phyloP scores from a whole-genome alignment of 441 rosid species.

The Gossypium davidsonii region DNA sequence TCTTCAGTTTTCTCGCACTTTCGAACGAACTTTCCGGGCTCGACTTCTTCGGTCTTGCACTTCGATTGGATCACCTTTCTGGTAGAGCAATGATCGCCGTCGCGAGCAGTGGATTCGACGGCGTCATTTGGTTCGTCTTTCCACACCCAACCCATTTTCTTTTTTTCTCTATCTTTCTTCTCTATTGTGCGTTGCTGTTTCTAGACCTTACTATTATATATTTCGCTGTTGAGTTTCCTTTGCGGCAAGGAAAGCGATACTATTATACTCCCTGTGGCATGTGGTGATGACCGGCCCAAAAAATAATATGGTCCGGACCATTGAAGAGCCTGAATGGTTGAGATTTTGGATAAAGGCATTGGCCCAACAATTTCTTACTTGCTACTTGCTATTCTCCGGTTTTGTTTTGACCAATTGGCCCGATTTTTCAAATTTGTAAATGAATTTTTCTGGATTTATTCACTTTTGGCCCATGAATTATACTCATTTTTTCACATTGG shows the following conservation, averaged over 20 bases:
- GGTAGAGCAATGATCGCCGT: constrained; percentile 45
- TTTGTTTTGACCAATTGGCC: neutral
- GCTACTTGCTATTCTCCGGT: neutral
- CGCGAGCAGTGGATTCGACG: constrained; percentile 16
- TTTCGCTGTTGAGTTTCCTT: neutral
- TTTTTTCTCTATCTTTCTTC: neutral
- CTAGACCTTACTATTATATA: neutral
- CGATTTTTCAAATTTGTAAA: too few species aligned
- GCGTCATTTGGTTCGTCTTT: constrained; percentile 40
- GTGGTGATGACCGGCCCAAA: neutral
- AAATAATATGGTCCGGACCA: neutral
- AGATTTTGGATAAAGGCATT: neutral
- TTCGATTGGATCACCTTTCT: constrained; percentile 50
- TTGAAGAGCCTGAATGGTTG: neutral
- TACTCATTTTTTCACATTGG: too few species aligned
- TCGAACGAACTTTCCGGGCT: constrained; percentile 64
- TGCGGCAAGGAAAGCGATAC: neutral
- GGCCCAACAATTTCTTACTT: neutral
- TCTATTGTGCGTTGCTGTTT: neutral
- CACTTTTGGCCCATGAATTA: too few species aligned
- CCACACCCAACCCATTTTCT: constrained; percentile 80
- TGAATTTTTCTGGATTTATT: too few species aligned
- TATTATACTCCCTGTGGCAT: neutral
- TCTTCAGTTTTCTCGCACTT: constrained; percentile 85
- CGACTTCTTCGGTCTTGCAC: constrained; percentile 82